These are phyloP conservation scores for Apiospora koreana DNA, from an alignment of 2,329 filamentous ascomycete species.

Conservation along the genomic window DNA sequence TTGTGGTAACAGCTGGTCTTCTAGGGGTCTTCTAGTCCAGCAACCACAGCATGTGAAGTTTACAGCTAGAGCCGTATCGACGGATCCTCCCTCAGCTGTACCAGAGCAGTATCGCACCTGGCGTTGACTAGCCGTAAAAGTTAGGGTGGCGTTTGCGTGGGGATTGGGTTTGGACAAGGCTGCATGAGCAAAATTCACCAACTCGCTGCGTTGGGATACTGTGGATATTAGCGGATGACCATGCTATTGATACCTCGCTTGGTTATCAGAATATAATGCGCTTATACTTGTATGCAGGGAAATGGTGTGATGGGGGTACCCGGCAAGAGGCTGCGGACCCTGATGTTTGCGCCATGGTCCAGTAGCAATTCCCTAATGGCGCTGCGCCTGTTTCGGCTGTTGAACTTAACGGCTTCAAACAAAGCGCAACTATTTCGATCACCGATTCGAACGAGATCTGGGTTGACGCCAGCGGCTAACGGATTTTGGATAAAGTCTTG, in stretches of 20 bases:
- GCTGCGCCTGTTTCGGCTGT: background rate
- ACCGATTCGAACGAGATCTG: too few species aligned
- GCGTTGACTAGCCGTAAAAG: background rate
- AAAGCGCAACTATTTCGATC: too few species aligned
- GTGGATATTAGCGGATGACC: background rate
- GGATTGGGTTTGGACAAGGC: background rate
- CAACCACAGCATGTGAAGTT: background rate
- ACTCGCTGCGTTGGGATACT: background rate
- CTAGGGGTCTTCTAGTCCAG: background rate
- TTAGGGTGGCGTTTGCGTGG: background rate
- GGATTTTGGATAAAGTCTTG: background rate
- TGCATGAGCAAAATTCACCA: background rate
- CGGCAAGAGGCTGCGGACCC: too few species aligned
- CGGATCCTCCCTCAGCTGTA: background rate
- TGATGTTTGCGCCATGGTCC: background rate
- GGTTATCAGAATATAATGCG: background rate
- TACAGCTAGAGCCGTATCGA: background rate
- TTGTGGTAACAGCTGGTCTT: background rate
- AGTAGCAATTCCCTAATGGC: background rate
- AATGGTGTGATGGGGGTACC: too few species aligned
- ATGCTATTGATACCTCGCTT: background rate
- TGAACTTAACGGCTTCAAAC: too few species aligned
- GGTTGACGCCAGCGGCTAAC: background rate
- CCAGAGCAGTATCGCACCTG: background rate
- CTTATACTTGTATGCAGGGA: too few species aligned